phyloP scores from a whole-genome alignment of 2,329 filamentous ascomycete species.

The Lachnellula occidentalis region DNA sequence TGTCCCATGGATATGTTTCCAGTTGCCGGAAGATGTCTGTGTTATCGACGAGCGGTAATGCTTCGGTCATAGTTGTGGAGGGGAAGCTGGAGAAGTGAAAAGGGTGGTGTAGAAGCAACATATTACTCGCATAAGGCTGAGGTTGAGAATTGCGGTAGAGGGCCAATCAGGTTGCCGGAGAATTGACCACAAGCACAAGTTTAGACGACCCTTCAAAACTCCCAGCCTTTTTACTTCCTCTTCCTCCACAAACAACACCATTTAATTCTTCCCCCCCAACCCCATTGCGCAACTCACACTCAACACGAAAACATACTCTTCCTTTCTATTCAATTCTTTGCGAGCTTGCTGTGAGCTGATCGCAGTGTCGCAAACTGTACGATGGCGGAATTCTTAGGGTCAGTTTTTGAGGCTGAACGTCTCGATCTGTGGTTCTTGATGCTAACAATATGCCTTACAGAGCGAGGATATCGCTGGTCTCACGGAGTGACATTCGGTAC shows the following conservation, averaged over 20 bases:
- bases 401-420: conserved; percentile 28
- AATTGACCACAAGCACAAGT: not conserved
- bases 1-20: conserved; percentile 61
- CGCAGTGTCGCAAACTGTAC: conserved; percentile 18
- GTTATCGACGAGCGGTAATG: conserved; percentile 24
- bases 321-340: conserved; percentile 5
- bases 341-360: conserved; percentile 29
- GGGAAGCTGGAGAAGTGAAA: conserved; percentile 3
- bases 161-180: not conserved
- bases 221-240: conserved; percentile 19
- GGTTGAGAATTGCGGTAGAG: not conserved
- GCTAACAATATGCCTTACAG: conserved; percentile 40
- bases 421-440: conserved; percentile 9
- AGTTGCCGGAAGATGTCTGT: conserved; percentile 53
- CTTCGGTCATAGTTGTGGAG: conserved; percentile 8
- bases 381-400: conserved; percentile 60
- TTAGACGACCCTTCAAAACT: not conserved
- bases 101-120: not conserved
- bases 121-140: conserved; percentile 8
- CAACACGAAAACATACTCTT: not conserved
- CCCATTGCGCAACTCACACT: conserved; percentile 2
- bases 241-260: conserved; percentile 13
- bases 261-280: conserved; percentile 8
- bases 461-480: conserved; percentile 93
- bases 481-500: conserved; percentile 94